phyloP scores from a whole-genome alignment of 768 basidiomycete genomes.

The Suillus ampliporus region DNA sequence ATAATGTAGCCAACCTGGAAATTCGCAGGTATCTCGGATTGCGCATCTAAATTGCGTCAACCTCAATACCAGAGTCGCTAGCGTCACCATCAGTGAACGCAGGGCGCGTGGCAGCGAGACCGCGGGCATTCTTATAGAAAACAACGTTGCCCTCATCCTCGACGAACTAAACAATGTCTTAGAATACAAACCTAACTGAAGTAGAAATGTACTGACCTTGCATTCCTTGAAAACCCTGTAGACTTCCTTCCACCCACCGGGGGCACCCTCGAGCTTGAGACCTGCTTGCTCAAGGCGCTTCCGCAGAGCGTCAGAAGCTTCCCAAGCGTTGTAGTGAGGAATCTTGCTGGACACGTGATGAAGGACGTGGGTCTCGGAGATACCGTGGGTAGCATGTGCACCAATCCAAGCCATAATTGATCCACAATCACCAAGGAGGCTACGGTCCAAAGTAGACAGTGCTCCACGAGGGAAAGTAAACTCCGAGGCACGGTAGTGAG shows the following conservation, averaged over 20 bases:
- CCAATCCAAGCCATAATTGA: slow-evolving; percentile 85
- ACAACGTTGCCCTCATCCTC: slow-evolving; percentile 92
- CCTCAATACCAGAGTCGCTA: slow-evolving; percentile 73
- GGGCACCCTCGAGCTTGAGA: slow-evolving; percentile 67
- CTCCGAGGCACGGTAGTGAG: slow-evolving; percentile 87
- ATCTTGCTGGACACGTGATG: slow-evolving; percentile 96
- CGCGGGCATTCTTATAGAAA: slow-evolving; percentile 89
- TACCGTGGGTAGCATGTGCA: slow-evolving; percentile 83
- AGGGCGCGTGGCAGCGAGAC: slow-evolving; percentile 73
- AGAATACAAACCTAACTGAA: background rate
- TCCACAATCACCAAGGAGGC: slow-evolving; percentile 78
- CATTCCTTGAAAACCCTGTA: slow-evolving; percentile 79
- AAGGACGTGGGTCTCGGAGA: slow-evolving; percentile 90
- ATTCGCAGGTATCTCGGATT: no score
- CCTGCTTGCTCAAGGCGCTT: slow-evolving; percentile 65
- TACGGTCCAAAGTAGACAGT: slow-evolving; percentile 88
- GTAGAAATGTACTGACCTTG: slow-evolving; percentile 51
- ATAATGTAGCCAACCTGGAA: background rate
- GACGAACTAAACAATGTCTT: slow-evolving; percentile 63
- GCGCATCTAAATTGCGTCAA: slow-evolving; percentile 41
- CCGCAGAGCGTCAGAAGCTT: slow-evolving; percentile 86
- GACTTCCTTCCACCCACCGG: slow-evolving; percentile 81
- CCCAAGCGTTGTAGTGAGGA: slow-evolving; percentile 97
- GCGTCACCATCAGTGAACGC: slow-evolving; percentile 61
- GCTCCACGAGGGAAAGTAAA: slow-evolving; percentile 97